Percentiles rank a stretch among this genome's conserved stretches.
These are phyloP conservation scores for Mrakia gelida DNA, from an alignment of 768 basidiomycete species.

Conservation along the genomic window DNA sequence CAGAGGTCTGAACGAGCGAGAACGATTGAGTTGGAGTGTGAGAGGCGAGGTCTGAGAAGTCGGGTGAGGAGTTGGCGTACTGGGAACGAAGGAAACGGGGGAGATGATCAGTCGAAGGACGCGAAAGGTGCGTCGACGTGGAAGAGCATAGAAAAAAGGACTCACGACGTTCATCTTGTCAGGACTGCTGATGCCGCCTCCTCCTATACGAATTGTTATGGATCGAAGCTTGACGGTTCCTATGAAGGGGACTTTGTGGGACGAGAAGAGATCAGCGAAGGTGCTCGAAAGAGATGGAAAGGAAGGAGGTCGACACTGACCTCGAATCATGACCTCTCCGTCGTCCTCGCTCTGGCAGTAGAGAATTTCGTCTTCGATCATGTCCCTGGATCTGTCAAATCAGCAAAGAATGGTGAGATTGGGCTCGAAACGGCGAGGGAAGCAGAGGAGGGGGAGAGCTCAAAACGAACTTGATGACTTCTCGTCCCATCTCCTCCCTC, in stretches of 20 bases:
- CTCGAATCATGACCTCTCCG: constrained; percentile 30
- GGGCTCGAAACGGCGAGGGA: not conserved
- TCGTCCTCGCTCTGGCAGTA: constrained; percentile 30
- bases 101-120: not conserved
- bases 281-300: not conserved
- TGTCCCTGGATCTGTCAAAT: constrained; percentile 16
- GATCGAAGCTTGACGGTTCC: constrained; percentile 30
- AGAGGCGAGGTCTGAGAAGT: constrained; percentile 24
- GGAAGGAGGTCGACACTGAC: not conserved
- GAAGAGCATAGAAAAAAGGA: not conserved
- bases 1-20: constrained; percentile 14
- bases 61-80: constrained; percentile 31
- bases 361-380: constrained; percentile 24
- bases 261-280: not conserved
- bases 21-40: constrained; percentile 25
- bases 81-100: not conserved
- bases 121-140: not conserved
- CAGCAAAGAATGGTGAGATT: not conserved
- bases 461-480: constrained; percentile 27
- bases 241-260: constrained; percentile 18
- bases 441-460: not conserved
- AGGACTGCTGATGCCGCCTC: not conserved
- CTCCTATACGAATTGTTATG: constrained; percentile 18
- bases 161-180: constrained; percentile 30
- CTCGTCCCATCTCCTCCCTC: constrained; percentile 24